These are phyloP conservation scores for Maudiozyma saulgeensis DNA, from an alignment of 805 yeast genomes.

Conservation along the genomic window DNA sequence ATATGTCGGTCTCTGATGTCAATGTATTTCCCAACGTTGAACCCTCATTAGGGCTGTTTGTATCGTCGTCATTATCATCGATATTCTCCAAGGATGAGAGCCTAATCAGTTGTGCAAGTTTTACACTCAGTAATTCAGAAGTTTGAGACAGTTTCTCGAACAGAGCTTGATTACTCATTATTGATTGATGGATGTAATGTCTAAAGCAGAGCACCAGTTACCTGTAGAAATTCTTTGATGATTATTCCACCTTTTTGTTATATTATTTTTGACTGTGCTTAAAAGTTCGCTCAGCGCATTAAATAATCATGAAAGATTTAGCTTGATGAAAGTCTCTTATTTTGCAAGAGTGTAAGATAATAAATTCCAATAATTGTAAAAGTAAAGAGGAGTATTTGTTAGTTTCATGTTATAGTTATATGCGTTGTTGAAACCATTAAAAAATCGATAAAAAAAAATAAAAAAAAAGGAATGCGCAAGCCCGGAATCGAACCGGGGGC, in stretches of 20 bases:
- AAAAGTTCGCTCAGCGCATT: not conserved
- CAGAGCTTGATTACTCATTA: conserved; percentile 26
- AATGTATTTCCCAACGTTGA: not conserved
- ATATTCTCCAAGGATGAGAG: conserved; percentile 16
- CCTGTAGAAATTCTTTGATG: not conserved
- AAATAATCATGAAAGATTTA: too few relatives aligned
- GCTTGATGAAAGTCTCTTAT: not conserved
- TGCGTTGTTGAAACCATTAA: not conserved
- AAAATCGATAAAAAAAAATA: not conserved
- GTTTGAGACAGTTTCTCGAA: conserved; percentile 26
- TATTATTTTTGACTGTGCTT: not conserved
- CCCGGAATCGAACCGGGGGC: too few relatives aligned
- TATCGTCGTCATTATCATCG: conserved; percentile 7
- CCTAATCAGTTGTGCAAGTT: conserved; percentile 22
- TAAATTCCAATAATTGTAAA: not conserved
- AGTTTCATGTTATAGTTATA: not conserved
- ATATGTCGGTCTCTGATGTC: conserved; percentile 12
- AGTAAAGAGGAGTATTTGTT: not conserved
- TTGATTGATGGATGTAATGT: not conserved
- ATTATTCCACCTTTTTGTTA: not conserved
- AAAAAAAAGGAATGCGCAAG: not conserved
- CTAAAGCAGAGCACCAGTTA: not conserved
- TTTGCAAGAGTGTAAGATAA: not conserved
- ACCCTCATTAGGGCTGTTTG: conserved; percentile 1
- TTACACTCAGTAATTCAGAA: conserved; percentile 20